Conservation (phyloP, 129 eudicot species). For the Arctium lappa region DNA sequence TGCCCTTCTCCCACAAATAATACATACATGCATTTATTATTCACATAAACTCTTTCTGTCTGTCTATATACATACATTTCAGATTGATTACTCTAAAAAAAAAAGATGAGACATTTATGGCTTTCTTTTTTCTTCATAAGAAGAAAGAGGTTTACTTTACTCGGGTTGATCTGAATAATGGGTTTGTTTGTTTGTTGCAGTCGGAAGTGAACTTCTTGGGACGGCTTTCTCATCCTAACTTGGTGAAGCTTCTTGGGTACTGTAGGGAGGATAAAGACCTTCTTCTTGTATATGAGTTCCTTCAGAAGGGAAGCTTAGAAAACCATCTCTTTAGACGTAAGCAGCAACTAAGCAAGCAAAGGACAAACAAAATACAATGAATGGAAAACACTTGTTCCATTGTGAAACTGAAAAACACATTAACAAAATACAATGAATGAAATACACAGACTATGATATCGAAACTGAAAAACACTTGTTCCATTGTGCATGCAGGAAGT, state of each 20-base stretch:
- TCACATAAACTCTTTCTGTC: neutral
- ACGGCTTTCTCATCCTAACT: slow-evolving; percentile 80
- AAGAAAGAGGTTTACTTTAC: neutral
- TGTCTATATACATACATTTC: neutral
- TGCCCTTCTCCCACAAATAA: neutral
- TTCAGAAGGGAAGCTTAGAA: slow-evolving; percentile 85
- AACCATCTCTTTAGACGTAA: slow-evolving; percentile 90
- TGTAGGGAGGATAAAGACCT: slow-evolving; percentile 80
- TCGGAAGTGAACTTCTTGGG: slow-evolving; percentile 89
- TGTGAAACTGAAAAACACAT: neutral
- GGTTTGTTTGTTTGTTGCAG: slow-evolving; percentile 35
- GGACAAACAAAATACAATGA: neutral
- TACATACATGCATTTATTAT: neutral
- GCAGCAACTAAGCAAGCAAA: neutral
- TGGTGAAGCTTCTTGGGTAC: slow-evolving; percentile 85
- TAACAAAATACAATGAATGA: neutral
- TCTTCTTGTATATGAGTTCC: slow-evolving; percentile 78
- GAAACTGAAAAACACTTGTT: slow-evolving; percentile 1
- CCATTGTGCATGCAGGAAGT: slow-evolving; percentile 54
- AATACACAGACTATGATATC: neutral
- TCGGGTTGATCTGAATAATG: neutral
- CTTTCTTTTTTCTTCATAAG: neutral
- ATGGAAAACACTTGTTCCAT: neutral
- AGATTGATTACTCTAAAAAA: no score
- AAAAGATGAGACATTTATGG: neutral